phyloP scores from a whole-genome alignment of 2,329 filamentous ascomycete genomes.

The Zasmidium cellare region DNA sequence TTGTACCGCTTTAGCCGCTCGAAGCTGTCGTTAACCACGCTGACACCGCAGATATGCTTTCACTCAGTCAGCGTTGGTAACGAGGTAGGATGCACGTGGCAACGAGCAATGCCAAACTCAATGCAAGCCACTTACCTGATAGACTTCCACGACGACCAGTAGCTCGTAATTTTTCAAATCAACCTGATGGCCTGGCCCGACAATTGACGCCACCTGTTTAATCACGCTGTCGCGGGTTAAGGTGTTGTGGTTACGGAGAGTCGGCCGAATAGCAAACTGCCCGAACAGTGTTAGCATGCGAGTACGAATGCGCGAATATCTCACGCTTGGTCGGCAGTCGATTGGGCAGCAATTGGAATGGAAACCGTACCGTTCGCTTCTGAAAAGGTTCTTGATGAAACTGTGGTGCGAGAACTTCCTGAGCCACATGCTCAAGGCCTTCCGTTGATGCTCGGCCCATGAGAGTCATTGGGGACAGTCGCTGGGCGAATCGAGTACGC shows the following conservation, averaged over 20 bases:
- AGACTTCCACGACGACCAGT: conserved; percentile 77
- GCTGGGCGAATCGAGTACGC: conserved; percentile 59
- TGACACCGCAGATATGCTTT: conserved; percentile 74
- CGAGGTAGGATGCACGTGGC: neutral
- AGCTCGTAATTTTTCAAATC: conserved; percentile 76
- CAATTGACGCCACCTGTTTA: conserved; percentile 65
- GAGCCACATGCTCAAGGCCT: conserved; percentile 66
- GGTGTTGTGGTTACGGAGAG: conserved; percentile 69
- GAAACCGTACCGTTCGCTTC: conserved; percentile 53
- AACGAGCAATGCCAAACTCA: conserved; percentile 14
- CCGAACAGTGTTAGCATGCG: neutral
- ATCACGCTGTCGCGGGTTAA: conserved; percentile 71
- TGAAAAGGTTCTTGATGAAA: conserved; percentile 58
- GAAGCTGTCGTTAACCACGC: conserved; percentile 74
- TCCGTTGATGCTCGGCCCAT: conserved; percentile 68
- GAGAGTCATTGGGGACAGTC: conserved; percentile 60
- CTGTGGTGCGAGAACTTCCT: conserved; percentile 61
- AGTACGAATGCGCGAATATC: neutral
- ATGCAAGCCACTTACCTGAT: conserved; percentile 60
- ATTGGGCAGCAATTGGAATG: neutral
- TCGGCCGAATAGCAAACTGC: conserved; percentile 83
- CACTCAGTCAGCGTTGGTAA: conserved; percentile 7
- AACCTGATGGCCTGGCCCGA: conserved; percentile 70
- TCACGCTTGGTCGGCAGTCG: too few relatives aligned
- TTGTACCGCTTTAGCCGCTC: conserved; percentile 72